Evolutionary conservation across 139 green algal genomes (phyloP).

Genomic region (Micractinium conductrix): DNA sequence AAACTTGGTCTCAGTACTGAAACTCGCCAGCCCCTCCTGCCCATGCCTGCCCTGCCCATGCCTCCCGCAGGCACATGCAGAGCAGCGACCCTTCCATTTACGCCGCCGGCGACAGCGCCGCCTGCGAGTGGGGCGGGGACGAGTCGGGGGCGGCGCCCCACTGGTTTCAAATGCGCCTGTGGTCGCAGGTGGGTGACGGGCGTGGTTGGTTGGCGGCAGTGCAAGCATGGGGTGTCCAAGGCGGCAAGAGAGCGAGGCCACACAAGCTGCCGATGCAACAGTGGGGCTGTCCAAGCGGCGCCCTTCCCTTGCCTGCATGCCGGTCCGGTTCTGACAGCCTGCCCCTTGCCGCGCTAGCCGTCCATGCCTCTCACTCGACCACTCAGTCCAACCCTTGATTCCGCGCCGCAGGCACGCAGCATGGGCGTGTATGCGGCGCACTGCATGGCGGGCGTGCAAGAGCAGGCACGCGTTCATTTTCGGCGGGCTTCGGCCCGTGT

Average conservation of each 20-base stretch:
- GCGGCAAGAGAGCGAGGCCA: too few relatives aligned
- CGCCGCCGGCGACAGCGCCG: slow-evolving; percentile 82
- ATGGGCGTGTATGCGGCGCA: slow-evolving; percentile 76
- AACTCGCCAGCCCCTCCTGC: too few relatives aligned
- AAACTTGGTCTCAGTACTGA: not conserved
- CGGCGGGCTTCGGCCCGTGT: too few relatives aligned
- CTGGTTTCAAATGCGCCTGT: slow-evolving; percentile 90
- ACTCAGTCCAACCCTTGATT: too few relatives aligned
- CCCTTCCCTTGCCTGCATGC: too few relatives aligned
- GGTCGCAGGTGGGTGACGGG: slow-evolving; percentile 56
- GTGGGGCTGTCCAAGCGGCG: too few relatives aligned
- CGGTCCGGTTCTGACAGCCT: too few relatives aligned
- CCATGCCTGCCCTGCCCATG: not conserved
- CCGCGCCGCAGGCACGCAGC: slow-evolving; percentile 60
- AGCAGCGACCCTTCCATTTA: slow-evolving; percentile 64
- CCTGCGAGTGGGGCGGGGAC: not conserved
- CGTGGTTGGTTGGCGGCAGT: too few relatives aligned
- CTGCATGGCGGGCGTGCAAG: slow-evolving; percentile 65
- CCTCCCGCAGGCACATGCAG: slow-evolving; percentile 35
- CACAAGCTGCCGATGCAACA: too few relatives aligned
- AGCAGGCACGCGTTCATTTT: slow-evolving; percentile 46
- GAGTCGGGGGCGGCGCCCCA: slow-evolving; percentile 59
- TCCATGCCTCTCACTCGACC: too few relatives aligned
- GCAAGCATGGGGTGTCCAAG: not conserved
- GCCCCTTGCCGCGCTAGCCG: too few relatives aligned